phyloP scores from a whole-genome alignment of 208 protist genomes.

The Trypanosoma rangeli region DNA sequence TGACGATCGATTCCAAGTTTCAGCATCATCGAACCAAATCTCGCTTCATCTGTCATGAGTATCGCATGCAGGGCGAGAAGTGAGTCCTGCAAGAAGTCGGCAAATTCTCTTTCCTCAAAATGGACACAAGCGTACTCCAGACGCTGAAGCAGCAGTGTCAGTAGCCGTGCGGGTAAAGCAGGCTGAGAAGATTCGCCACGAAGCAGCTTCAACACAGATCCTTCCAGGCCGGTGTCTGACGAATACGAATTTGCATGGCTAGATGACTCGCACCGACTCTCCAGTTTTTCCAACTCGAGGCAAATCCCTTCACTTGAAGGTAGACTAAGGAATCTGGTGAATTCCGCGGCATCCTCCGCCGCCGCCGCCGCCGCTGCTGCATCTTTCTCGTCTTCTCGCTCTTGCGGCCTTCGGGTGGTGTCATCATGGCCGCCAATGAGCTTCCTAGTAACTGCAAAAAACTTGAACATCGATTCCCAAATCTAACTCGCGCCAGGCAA shows the following conservation, averaged over 20 bases:
- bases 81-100: conserved; percentile 18
- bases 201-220: conserved; percentile 12
- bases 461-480: conserved; percentile 18
- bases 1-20: conserved; percentile 26
- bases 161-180: conserved; percentile 14
- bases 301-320: conserved; percentile 4
- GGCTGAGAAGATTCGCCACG: neutral
- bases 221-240: conserved; percentile 21
- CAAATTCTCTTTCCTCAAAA: conserved; percentile 2
- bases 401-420: neutral
- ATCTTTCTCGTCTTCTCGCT: no score
- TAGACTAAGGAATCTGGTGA: conserved; percentile 11
- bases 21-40: conserved; percentile 8
- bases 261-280: neutral
- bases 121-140: conserved; percentile 15
- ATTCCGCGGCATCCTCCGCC: conserved; percentile 2
- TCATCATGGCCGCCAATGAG: neutral
- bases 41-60: neutral
- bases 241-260: conserved; percentile 4
- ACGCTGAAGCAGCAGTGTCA: conserved; percentile 25
- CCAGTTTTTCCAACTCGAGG: conserved; percentile 2
- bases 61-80: conserved; percentile 8
- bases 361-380: no score
- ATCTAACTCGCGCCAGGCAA: neutral
- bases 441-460: conserved; percentile 4